These are phyloP conservation scores for Phellopilus nigrolimitatus DNA, from an alignment of 1,284 basidiomycete species.

Conservation along the genomic window DNA sequence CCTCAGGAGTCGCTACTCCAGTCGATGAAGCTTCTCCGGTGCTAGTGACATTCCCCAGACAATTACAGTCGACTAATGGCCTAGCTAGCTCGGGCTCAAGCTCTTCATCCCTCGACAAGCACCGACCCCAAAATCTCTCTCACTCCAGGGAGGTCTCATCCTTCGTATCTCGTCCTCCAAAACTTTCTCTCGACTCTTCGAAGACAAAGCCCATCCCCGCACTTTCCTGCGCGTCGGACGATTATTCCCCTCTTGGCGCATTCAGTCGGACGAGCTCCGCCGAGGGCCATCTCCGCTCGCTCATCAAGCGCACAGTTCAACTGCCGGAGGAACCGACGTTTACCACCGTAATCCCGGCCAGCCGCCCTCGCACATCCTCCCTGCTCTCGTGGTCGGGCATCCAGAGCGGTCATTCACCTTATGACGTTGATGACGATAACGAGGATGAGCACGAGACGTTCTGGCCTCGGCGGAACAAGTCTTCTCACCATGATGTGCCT, in stretches of 20 bases:
- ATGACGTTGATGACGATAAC: slow-evolving; percentile 6
- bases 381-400: slow-evolving; percentile 1
- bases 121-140: not conserved
- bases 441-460: slow-evolving; percentile 8
- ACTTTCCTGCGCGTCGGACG: slow-evolving; percentile 2
- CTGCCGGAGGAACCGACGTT: not conserved
- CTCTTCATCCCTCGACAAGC: slow-evolving; percentile 7
- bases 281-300: slow-evolving; percentile 15
- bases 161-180: slow-evolving; percentile 2
- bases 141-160: not conserved
- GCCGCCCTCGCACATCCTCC: slow-evolving; percentile 5
- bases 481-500: not conserved
- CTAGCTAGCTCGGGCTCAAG: slow-evolving; percentile 8
- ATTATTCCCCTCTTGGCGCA: slow-evolving; percentile 11
- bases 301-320: slow-evolving; percentile 2
- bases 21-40: slow-evolving; percentile 6
- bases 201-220: slow-evolving; percentile 10
- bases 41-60: slow-evolving; percentile 12
- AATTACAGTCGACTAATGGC: not conserved
- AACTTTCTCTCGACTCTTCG: slow-evolving; percentile 11
- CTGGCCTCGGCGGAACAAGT: slow-evolving; percentile 7
- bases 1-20: slow-evolving; percentile 14
- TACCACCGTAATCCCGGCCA: not conserved
- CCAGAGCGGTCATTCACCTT: not conserved
- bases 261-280: slow-evolving; percentile 19